A percentile compares a stretch with the other conserved stretches of the same genome.
phyloP scores from a whole-genome alignment of 1,284 basidiomycete species.

The Trichosporon sp. region DNA sequence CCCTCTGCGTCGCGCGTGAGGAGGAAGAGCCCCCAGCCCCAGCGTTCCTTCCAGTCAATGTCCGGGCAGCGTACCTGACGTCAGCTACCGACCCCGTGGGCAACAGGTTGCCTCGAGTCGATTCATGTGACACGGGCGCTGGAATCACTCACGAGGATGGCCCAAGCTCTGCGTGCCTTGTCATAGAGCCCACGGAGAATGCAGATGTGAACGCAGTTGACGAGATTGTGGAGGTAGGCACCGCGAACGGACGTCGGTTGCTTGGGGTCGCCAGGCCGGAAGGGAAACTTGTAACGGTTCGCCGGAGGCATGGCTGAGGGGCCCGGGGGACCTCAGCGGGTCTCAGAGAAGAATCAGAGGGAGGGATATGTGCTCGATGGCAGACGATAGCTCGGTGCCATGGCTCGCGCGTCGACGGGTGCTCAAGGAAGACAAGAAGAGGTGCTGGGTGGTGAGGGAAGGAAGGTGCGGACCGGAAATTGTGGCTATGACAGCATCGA shows the following conservation, averaged over 20 bases:
- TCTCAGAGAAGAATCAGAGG: background rate
- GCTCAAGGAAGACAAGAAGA: background rate
- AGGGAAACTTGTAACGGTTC: background rate
- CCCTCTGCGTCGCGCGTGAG: constrained; percentile 21
- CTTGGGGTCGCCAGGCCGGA: constrained; percentile 13
- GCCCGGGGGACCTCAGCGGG: background rate
- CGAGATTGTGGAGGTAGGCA: constrained; percentile 44
- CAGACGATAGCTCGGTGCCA: background rate
- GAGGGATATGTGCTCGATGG: background rate
- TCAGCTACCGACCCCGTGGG: background rate
- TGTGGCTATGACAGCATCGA: background rate
- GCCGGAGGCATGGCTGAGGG: background rate
- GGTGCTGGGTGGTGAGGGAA: background rate
- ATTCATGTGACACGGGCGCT: background rate
- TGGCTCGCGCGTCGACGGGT: background rate
- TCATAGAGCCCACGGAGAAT: constrained; percentile 64
- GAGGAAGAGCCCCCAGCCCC: constrained; percentile 61
- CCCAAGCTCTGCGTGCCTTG: constrained; percentile 70
- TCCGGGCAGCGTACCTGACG: constrained; percentile 65
- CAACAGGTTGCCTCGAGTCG: background rate
- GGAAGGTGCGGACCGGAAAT: background rate
- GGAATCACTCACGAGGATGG: constrained; percentile 57
- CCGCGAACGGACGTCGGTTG: constrained; percentile 25
- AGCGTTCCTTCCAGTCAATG: constrained; percentile 68
- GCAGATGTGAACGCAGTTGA: constrained; percentile 59